These are phyloP conservation scores for Ophiostoma sp. DNA, from an alignment of 2,329 filamentous ascomycete species.

Conservation along the genomic window DNA sequence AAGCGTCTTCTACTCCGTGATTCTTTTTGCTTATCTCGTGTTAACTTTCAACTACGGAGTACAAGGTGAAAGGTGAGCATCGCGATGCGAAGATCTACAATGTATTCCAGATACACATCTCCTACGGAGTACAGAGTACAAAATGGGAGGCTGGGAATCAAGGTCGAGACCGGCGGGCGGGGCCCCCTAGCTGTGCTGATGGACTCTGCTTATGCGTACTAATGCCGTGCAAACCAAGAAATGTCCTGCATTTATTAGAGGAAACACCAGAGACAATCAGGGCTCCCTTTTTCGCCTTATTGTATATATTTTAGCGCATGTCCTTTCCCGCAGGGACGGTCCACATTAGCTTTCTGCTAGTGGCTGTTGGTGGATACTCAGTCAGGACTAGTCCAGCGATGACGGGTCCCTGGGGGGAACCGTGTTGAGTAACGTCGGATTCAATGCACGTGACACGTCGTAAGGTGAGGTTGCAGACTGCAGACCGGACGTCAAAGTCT, in stretches of 20 bases:
- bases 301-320: not conserved
- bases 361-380: not conserved
- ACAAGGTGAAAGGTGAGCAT: slow-evolving; percentile 5
- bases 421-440: not conserved
- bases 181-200: not conserved
- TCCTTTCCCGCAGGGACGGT: slow-evolving; percentile 4
- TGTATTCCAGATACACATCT: not conserved
- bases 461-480: not conserved
- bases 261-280: not conserved
- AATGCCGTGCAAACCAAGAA: slow-evolving; percentile 12
- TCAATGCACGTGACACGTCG: slow-evolving; percentile 1
- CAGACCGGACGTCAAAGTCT: not conserved
- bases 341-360: slow-evolving; percentile 2
- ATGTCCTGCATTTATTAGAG: not conserved
- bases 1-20: not conserved
- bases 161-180: slow-evolving; percentile 1
- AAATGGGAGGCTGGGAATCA: slow-evolving; percentile 4
- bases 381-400: not conserved
- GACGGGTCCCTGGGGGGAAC: slow-evolving; percentile 4
- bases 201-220: not conserved
- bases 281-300: too few relatives aligned
- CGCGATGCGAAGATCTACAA: not conserved
- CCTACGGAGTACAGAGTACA: not conserved
- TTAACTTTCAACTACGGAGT: too few relatives aligned
- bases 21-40: not conserved